A percentile compares a stretch with the other conserved stretches of the same genome.
Conservation (phyloP, 768 basidiomycete genomes). For the Sistotremastrum suecicum region DNA sequence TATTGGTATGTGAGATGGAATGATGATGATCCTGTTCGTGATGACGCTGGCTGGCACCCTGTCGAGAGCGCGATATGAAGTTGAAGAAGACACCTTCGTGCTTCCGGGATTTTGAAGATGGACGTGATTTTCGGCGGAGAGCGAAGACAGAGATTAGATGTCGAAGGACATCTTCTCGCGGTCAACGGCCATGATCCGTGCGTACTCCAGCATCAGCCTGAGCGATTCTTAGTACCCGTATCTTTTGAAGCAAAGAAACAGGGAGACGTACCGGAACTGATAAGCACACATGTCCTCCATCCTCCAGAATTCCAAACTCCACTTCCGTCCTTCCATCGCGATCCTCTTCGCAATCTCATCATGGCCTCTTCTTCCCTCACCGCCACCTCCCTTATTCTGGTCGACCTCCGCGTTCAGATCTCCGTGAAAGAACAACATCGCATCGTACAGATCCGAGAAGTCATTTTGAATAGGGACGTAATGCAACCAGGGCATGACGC, state of each 20-base stretch:
- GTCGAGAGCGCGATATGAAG: too few relatives aligned
- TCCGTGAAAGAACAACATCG: constrained; percentile 61
- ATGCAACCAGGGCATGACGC: constrained; percentile 56
- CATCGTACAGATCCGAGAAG: constrained; percentile 54
- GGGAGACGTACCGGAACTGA: constrained; percentile 32
- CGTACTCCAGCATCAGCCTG: constrained; percentile 42
- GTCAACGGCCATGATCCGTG: constrained; percentile 33
- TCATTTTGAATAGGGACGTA: constrained; percentile 59
- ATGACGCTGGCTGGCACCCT: too few relatives aligned
- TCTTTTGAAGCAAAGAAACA: not conserved
- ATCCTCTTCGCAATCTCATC: constrained; percentile 45
- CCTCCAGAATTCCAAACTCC: constrained; percentile 47
- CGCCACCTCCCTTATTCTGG: constrained; percentile 5
- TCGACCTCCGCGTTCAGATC: constrained; percentile 20
- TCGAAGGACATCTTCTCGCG: constrained; percentile 24
- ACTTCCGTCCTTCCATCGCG: constrained; percentile 38
- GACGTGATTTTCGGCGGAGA: too few relatives aligned
- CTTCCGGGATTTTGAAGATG: too few relatives aligned
- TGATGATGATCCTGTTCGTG: too few relatives aligned
- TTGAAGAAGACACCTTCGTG: too few relatives aligned
- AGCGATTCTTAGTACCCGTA: not conserved
- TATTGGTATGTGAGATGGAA: too few relatives aligned
- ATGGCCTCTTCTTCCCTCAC: constrained; percentile 34
- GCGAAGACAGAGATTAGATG: not conserved
- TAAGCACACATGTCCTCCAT: constrained; percentile 47